A percentile compares a stretch with the other conserved stretches of the same genome.
Conservation (phyloP, 441 rosid genomes). For the Croton setiger region DNA sequence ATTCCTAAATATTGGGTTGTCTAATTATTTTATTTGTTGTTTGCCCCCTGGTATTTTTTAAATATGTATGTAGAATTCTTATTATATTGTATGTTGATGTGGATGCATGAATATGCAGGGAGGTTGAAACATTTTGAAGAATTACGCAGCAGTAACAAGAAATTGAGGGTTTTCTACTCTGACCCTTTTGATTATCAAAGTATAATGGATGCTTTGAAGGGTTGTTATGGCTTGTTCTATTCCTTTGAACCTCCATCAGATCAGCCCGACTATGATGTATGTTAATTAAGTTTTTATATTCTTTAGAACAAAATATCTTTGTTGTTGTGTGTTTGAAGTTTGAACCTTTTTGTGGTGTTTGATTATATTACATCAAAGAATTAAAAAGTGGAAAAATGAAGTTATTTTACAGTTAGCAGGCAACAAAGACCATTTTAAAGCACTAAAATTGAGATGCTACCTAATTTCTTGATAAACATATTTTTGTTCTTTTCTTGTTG, state of each 20-base stretch:
- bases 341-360: no score
- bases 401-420: no score
- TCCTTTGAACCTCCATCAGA: slow-evolving; percentile 53
- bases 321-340: no score
- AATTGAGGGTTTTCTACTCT: slow-evolving; percentile 42
- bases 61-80: not conserved
- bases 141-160: slow-evolving; percentile 24
- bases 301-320: no score
- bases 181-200: slow-evolving; percentile 68
- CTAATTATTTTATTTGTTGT: not conserved
- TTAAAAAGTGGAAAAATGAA: no score
- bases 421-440: not conserved
- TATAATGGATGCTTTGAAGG: slow-evolving; percentile 47
- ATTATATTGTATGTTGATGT: not conserved
- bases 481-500: not conserved
- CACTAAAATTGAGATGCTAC: not conserved
- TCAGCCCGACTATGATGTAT: slow-evolving; percentile 51
- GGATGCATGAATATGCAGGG: slow-evolving; percentile 21
- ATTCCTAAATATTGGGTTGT: not conserved
- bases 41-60: not conserved
- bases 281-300: not conserved
- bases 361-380: no score
- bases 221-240: slow-evolving; percentile 61
- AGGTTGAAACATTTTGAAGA: slow-evolving; percentile 28
- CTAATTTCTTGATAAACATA: not conserved